Evolutionary conservation across 345 rosid species (phyloP).

Genomic region (Gossypium turneri): DNA sequence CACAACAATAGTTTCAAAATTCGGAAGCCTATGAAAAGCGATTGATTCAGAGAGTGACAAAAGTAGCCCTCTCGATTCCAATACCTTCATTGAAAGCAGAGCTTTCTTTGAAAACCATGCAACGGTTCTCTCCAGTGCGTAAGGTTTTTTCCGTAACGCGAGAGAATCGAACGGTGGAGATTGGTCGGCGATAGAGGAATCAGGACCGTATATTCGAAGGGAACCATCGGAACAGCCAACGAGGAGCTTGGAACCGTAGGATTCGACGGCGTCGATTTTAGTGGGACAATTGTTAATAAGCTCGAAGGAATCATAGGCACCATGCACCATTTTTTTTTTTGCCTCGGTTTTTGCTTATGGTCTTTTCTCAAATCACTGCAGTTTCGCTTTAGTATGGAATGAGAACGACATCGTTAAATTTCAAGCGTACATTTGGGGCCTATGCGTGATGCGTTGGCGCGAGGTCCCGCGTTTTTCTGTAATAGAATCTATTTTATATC

Average conservation of each 20-base stretch:
- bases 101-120: slow-evolving; percentile 74
- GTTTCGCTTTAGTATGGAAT: neutral
- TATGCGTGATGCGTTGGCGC: neutral
- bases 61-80: slow-evolving; percentile 67
- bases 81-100: slow-evolving; percentile 61
- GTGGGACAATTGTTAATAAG: slow-evolving; percentile 60
- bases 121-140: slow-evolving; percentile 55
- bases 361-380: neutral
- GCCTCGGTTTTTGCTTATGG: neutral
- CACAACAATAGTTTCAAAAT: slow-evolving; percentile 80
- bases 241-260: slow-evolving; percentile 67
- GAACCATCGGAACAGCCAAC: slow-evolving; percentile 88
- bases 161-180: slow-evolving; percentile 40
- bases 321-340: slow-evolving; percentile 67
- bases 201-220: slow-evolving; percentile 74
- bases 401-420: neutral
- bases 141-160: slow-evolving; percentile 48
- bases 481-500: neutral
- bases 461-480: neutral
- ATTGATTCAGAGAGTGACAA: slow-evolving; percentile 87
- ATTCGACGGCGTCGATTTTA: slow-evolving; percentile 72
- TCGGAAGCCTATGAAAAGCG: slow-evolving; percentile 76
- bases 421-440: neutral
- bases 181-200: slow-evolving; percentile 44
- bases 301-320: slow-evolving; percentile 82